Base-by-base conservation (phyloP, 2,329 filamentous ascomycete species). In the Phaeoacremonium minimum region DNA sequence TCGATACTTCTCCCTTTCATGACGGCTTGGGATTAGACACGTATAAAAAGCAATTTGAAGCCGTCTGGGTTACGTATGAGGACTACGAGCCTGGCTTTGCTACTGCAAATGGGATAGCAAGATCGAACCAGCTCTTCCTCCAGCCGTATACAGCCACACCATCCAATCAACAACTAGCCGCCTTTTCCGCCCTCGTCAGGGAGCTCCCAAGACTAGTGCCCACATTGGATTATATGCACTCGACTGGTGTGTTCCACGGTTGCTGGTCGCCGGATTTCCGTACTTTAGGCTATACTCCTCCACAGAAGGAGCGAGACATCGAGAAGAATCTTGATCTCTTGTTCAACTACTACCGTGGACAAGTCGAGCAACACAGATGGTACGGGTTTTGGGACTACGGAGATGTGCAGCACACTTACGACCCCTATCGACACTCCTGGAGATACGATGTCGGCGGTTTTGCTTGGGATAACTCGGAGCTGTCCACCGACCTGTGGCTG, bases 391-490 rank as follows among this genome's bases (percentile, higher is more conserved):
- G 70, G 52, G 76, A 82, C 41, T 64, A 78, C 36, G 78, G 78
- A 3, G 78, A 83, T 43, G 65, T 82, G 28, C 76, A 76, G 64
- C 78, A 82, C 46, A 73, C 75, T 0, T 82, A 82, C 41, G 77
- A 83, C 34, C 44, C 51, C 0, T 69, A 80, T 49, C 61, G 77
- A 5, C 77, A 81, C 43, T 64, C 63, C 1, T 83, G 78, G 78
- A 66, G 75, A 2, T 82, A 81, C 38, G 78, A 83, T 31, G 53
- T 82, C 14, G 77, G 77, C 4, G 78, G 78, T 0, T 82, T 76
- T 39, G 77, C 75, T 0, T 82, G 78, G 78, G 77, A 81, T 32
- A 82, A 82, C 48, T 77, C 73, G 0, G 77, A 83, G 49, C 61
- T 83, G 0, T 81, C 77, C 0, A 73, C 78, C 0, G 77, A 82